Conservation (phyloP, 2,329 filamentous ascomycete genomes). For the Trichoderma sp. region DNA sequence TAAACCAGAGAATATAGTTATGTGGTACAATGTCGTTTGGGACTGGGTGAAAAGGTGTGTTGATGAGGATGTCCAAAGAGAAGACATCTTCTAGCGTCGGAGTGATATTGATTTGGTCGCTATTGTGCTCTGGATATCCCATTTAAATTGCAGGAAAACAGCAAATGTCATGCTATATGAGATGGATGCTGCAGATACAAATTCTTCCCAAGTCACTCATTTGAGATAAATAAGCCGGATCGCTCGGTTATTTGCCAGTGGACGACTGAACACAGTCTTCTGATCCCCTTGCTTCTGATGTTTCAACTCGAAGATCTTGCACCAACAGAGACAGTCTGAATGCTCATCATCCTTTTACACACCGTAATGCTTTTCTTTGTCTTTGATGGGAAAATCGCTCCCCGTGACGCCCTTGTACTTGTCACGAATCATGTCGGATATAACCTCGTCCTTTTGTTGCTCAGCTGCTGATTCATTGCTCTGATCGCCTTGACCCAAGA, state of each 20-base stretch:
- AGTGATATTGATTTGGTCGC: background rate
- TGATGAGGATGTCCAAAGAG: conserved; percentile 32
- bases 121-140: background rate
- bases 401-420: conserved; percentile 73
- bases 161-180: background rate
- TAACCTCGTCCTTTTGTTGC: conserved; percentile 82
- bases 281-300: background rate
- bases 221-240: background rate
- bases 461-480: conserved; percentile 73
- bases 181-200: background rate
- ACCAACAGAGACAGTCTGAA: background rate
- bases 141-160: background rate
- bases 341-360: background rate
- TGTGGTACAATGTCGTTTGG: conserved; percentile 70
- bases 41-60: conserved; percentile 66
- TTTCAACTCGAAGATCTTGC: background rate
- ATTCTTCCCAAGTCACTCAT: background rate
- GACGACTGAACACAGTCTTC: background rate
- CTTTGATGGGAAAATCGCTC: conserved; percentile 68
- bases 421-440: conserved; percentile 70
- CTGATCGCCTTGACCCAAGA: conserved; percentile 72
- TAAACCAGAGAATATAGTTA: conserved; percentile 68
- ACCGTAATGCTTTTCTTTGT: conserved; percentile 55
- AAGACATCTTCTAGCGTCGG: conserved; percentile 12
- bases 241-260: background rate